Percentiles rank a stretch among this genome's conserved stretches.
Evolutionary conservation across 306 rosid species (phyloP).

Genomic region (cucumber (Cucumis sativus)): Cucumber_9930_V3 NC_026655.2:20632001-20632500

Average conservation of each 20-base stretch:
- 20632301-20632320: slow-evolving; percentile 12
- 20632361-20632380: slow-evolving; percentile 15
- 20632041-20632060: slow-evolving; percentile 18
- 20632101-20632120: neutral
- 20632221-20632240: slow-evolving; percentile 31
- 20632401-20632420: slow-evolving; percentile 20
- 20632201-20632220: slow-evolving; percentile 29
- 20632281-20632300: slow-evolving; percentile 19
- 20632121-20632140: slow-evolving; percentile 8
- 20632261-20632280: slow-evolving; percentile 27
- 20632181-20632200: slow-evolving; percentile 22
- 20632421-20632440: slow-evolving; percentile 19
- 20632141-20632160: slow-evolving; percentile 21
- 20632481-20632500: slow-evolving; percentile 19
- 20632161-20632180: slow-evolving; percentile 16
- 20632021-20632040: neutral
- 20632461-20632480: slow-evolving; percentile 25
- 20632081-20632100: slow-evolving; percentile 13
- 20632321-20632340: slow-evolving; percentile 21
- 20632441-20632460: slow-evolving; percentile 27
- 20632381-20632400: neutral
- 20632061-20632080: slow-evolving; percentile 18
- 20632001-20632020: too few relatives aligned
- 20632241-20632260: slow-evolving; percentile 10
- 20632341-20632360: slow-evolving; percentile 32